A percentile compares a stretch with the other conserved stretches of the same genome.
Evolutionary conservation across 2,329 filamentous ascomycete genomes (phyloP).

Genomic region (Esteya vermicola): DNA sequence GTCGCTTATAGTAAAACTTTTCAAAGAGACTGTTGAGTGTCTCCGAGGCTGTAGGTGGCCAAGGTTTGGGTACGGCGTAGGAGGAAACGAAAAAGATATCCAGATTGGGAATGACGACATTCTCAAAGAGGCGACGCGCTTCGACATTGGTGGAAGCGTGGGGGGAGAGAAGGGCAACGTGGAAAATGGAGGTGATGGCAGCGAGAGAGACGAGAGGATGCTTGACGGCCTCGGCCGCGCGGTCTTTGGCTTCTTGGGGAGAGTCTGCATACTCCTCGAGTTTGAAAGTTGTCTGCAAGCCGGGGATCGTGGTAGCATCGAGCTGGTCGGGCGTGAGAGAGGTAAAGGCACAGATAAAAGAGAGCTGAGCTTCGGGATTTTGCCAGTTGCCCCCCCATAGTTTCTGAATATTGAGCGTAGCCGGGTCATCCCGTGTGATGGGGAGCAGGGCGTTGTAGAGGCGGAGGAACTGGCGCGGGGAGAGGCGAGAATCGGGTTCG

Average conservation of each 20-base stretch:
- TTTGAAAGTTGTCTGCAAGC: slow-evolving; percentile 64
- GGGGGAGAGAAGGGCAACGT: slow-evolving; percentile 46
- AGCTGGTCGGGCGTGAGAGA: slow-evolving; percentile 61
- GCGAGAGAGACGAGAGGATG: slow-evolving; percentile 83
- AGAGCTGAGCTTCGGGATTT: slow-evolving; percentile 74
- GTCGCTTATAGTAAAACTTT: slow-evolving; percentile 67
- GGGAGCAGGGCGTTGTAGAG: slow-evolving; percentile 69
- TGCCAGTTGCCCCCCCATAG: slow-evolving; percentile 89
- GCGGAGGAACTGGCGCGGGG: slow-evolving; percentile 64
- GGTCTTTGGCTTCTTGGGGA: slow-evolving; percentile 32
- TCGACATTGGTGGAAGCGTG: slow-evolving; percentile 48
- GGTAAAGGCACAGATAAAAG: slow-evolving; percentile 82
- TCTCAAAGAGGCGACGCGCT: slow-evolving; percentile 51
- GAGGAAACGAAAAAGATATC: slow-evolving; percentile 69
- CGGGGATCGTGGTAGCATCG: slow-evolving; percentile 73
- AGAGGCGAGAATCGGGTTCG: slow-evolving; percentile 59
- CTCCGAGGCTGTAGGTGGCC: slow-evolving; percentile 60
- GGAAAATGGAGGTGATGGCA: slow-evolving; percentile 58
- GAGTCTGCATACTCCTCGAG: slow-evolving; percentile 39
- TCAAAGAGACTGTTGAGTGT: slow-evolving; percentile 67
- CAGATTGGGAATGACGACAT: slow-evolving; percentile 57
- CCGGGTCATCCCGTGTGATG: slow-evolving; percentile 46
- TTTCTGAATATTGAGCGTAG: slow-evolving; percentile 66
- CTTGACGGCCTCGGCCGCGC: slow-evolving; percentile 50
- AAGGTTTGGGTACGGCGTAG: slow-evolving; percentile 63